Evolutionary conservation across 139 green algal species (phyloP).

Genomic region (Chlamydomonas sphaeroides): DNA sequence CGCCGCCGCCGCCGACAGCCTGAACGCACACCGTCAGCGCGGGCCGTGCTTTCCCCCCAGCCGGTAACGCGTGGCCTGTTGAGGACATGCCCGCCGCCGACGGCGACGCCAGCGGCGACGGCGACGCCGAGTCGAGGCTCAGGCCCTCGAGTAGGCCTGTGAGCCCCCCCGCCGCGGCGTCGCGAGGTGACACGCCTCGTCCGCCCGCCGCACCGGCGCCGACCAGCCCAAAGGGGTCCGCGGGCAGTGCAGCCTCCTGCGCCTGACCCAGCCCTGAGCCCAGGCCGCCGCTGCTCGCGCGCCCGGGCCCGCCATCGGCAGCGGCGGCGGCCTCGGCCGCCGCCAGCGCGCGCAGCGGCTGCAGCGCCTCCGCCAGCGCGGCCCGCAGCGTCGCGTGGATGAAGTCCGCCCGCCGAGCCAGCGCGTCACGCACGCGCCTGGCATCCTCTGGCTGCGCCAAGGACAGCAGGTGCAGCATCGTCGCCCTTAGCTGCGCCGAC

Average conservation of each 20-base stretch:
- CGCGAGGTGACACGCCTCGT: background rate
- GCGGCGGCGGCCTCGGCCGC: background rate
- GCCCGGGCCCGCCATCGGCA: too few species aligned
- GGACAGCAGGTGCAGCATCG: conserved; percentile 47
- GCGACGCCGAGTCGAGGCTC: background rate
- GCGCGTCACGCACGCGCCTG: conserved; percentile 10
- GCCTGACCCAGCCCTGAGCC: background rate
- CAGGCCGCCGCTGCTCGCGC: too few species aligned
- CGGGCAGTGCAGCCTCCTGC: background rate
- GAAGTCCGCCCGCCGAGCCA: conserved; percentile 13
- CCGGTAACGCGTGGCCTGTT: too few species aligned
- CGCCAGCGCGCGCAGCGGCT: background rate
- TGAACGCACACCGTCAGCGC: too few species aligned
- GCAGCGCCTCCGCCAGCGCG: conserved; percentile 9
- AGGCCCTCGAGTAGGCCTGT: background rate
- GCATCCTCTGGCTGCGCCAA: conserved; percentile 25
- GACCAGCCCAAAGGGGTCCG: conserved; percentile 17
- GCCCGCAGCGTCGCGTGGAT: background rate
- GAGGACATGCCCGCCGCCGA: too few species aligned
- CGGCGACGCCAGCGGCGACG: too few species aligned
- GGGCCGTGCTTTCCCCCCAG: too few species aligned
- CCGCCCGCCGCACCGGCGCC: background rate
- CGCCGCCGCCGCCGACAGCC: too few species aligned
- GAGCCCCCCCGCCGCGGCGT: background rate
- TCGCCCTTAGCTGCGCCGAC: conserved; percentile 20